Percentiles rank a stretch among this genome's conserved stretches.
Evolutionary conservation across 495 filamentous ascomycete genomes (phyloP).

Genomic region (Pyronema domesticum): DNA sequence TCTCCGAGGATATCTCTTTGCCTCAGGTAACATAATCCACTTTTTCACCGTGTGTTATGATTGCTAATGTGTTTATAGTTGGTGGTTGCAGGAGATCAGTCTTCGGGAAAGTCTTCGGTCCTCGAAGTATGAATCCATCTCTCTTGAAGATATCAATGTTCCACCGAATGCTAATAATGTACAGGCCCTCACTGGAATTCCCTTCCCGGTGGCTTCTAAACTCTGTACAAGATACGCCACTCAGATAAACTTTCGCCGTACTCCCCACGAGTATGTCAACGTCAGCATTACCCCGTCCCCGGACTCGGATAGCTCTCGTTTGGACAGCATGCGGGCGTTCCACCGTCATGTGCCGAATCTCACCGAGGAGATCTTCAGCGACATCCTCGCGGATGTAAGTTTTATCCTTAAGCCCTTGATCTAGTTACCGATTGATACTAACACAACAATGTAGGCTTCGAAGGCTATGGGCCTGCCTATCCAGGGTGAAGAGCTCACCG

Average conservation of each 20-base stretch:
- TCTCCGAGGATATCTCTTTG: conserved; percentile 26
- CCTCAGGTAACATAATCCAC: conserved; percentile 24
- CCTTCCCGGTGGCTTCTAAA: conserved; percentile 24
- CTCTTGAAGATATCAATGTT: neutral
- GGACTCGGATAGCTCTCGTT: neutral
- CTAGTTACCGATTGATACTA: neutral
- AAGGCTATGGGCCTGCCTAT: conserved; percentile 22
- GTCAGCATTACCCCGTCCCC: conserved; percentile 28
- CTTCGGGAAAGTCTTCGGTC: conserved; percentile 26
- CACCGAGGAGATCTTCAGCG: neutral
- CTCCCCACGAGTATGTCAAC: conserved; percentile 16
- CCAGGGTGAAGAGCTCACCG: conserved; percentile 1
- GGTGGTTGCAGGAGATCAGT: conserved; percentile 31
- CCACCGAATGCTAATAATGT: neutral
- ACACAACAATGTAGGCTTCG: conserved; percentile 14
- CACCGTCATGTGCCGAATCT: neutral
- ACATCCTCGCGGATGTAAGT: neutral
- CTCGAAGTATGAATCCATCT: conserved; percentile 12
- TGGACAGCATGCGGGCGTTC: neutral
- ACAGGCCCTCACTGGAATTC: conserved; percentile 26
- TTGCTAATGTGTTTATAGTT: conserved; percentile 17
- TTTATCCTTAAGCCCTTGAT: neutral
- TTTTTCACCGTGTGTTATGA: neutral
- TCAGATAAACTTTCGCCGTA: conserved; percentile 30
- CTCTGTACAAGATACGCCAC: conserved; percentile 34